phyloP scores from a whole-genome alignment of 2,329 filamentous ascomycete genomes.

The Sarocladium strictum region DNA sequence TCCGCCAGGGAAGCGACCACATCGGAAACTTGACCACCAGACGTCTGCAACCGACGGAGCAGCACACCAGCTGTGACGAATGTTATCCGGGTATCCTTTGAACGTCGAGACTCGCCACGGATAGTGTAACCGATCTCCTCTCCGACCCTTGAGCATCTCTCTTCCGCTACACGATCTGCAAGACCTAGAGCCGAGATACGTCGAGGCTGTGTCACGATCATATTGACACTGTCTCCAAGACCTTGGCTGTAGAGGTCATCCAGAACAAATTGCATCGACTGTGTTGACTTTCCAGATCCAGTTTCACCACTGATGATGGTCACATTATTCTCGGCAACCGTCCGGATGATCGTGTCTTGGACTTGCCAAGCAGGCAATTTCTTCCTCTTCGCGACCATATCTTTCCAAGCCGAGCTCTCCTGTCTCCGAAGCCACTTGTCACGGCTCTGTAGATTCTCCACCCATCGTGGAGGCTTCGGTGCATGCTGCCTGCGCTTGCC shows the following conservation, averaged over 20 bases:
- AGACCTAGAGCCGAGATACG: conserved; percentile 91
- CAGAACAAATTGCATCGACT: conserved; percentile 91
- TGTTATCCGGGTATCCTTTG: conserved; percentile 74
- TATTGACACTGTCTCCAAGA: conserved; percentile 74
- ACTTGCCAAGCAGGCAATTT: conserved; percentile 84
- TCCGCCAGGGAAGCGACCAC: conserved; percentile 77
- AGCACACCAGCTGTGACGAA: conserved; percentile 96
- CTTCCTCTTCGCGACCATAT: conserved; percentile 68
- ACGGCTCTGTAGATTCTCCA: conserved; percentile 51
- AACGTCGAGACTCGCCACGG: conserved; percentile 78
- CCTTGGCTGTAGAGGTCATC: conserved; percentile 79
- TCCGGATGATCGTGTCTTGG: conserved; percentile 67
- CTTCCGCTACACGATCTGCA: conserved; percentile 89
- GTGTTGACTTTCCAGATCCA: conserved; percentile 93
- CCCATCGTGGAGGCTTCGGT: conserved; percentile 59
- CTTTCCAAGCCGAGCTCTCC: conserved; percentile 56
- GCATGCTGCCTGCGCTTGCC: conserved; percentile 34
- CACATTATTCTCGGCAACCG: conserved; percentile 73
- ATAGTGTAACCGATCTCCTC: conserved; percentile 90
- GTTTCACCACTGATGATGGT: conserved; percentile 97
- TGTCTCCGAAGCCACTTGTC: conserved; percentile 68
- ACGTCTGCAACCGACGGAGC: conserved; percentile 83
- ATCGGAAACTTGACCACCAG: conserved; percentile 72
- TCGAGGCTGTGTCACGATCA: conserved; percentile 91
- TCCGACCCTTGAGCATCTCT: conserved; percentile 75